phyloP scores from a whole-genome alignment of 2,329 filamentous ascomycete genomes.

The Elsinoe necatrix region DNA sequence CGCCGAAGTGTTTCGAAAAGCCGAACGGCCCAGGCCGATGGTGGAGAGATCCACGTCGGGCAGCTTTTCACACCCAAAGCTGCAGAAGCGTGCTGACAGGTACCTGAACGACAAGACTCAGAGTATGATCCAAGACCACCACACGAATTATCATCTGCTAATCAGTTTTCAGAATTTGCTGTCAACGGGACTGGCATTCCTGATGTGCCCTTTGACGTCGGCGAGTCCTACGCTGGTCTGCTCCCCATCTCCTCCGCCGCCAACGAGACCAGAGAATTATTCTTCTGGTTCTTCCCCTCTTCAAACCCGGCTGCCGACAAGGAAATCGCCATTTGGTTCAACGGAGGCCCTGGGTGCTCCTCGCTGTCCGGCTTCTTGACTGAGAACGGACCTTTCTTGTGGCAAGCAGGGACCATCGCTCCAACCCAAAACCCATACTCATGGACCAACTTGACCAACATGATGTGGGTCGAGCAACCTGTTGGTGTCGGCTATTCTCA shows the following conservation, averaged over 20 bases:
- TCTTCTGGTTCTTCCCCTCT: constrained; percentile 50
- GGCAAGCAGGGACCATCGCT: constrained; percentile 34
- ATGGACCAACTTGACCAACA: constrained; percentile 59
- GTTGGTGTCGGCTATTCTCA: constrained; percentile 39
- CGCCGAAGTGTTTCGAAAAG: constrained; percentile 14
- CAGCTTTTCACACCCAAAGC: constrained; percentile 17
- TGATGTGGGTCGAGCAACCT: constrained; percentile 56
- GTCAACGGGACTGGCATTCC: constrained; percentile 27
- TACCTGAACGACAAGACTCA: constrained; percentile 18
- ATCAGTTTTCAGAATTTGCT: constrained; percentile 19
- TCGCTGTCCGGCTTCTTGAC: constrained; percentile 38
- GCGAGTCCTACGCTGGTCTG: constrained; percentile 31
- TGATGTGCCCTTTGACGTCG: constrained; percentile 30
- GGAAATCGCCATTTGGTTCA: constrained; percentile 44
- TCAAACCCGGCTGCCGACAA: constrained; percentile 39
- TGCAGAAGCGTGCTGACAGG: constrained; percentile 18
- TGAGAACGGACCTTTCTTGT: constrained; percentile 37
- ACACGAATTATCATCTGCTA: neutral
- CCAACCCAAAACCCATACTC: constrained; percentile 38
- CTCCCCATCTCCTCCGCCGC: constrained; percentile 45
- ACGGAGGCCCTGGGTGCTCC: constrained; percentile 32
- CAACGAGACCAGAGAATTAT: constrained; percentile 41
- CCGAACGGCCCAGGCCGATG: constrained; percentile 14
- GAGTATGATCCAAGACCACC: constrained; percentile 4
- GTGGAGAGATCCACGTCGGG: constrained; percentile 15